Conservation (phyloP, 2,329 filamentous ascomycete genomes). For the Colletotrichum cuscutae region DNA sequence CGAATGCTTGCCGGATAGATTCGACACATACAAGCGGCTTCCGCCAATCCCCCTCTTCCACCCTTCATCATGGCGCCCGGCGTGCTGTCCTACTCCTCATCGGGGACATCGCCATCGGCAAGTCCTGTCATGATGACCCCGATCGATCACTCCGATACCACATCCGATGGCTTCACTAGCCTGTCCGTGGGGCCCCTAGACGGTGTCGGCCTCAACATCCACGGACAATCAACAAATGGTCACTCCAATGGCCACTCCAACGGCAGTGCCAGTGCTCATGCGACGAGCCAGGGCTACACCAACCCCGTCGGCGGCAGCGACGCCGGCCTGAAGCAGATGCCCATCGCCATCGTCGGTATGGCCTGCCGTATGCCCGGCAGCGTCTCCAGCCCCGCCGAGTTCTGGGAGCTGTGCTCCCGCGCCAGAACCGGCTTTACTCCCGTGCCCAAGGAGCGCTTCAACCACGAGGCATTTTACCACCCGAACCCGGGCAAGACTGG, state of each 20-base stretch:
- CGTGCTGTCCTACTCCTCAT: constrained; percentile 35
- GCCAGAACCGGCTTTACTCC: constrained; percentile 52
- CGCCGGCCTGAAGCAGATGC: constrained; percentile 44
- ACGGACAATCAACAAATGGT: constrained; percentile 30
- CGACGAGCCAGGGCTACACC: constrained; percentile 22
- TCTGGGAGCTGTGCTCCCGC: constrained; percentile 56
- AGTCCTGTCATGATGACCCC: constrained; percentile 37
- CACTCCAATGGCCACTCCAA: constrained; percentile 37
- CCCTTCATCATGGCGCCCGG: constrained; percentile 34
- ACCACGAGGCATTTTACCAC: constrained; percentile 52
- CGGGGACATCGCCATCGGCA: constrained; percentile 35
- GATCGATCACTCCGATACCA: constrained; percentile 34
- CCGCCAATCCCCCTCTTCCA: constrained; percentile 21
- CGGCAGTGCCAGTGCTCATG: constrained; percentile 13
- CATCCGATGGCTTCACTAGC: constrained; percentile 34
- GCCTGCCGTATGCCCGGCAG: constrained; percentile 57
- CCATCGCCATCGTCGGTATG: constrained; percentile 60
- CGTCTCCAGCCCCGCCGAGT: constrained; percentile 52
- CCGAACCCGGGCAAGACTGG: constrained; percentile 55
- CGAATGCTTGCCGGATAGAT: constrained; percentile 30
- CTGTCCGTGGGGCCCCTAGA: constrained; percentile 34
- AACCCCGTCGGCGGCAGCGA: constrained; percentile 31
- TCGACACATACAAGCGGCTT: constrained; percentile 24
- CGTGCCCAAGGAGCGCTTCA: constrained; percentile 59
- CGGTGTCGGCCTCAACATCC: constrained; percentile 27